Evolutionary conservation across 1,284 basidiomycete species (phyloP), one percentile per base, ranked within the genome.

Genomic region (Leccinum pachyderme): DNA sequence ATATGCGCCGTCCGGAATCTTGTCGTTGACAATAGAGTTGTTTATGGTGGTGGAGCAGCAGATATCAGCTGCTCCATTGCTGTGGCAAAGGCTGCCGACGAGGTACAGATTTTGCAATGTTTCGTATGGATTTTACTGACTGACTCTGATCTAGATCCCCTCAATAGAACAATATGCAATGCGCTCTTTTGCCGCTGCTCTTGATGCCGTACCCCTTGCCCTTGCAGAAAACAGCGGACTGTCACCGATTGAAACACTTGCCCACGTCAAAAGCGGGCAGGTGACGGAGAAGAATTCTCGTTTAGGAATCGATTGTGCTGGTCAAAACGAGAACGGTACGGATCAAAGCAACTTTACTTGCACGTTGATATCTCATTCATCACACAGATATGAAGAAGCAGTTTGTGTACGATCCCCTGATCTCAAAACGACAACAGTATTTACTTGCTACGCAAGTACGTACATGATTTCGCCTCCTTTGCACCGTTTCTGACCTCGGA

Each of bases 141-240:
- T 29, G 54, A 48, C 27, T 31, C 28, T 48, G 18, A 28, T 27
- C 8, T 59, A 93, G 89, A 98, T 97, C 65, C 89, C 96, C 2
- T 84, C 93, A 8, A 96, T 99, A 66, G 96, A 99, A 75, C 96
- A 99, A 79, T 99, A 99, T 70, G 96, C 96, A 1, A 98, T 99
- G 95, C 90, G 96, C 45, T 95, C 96, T 15, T 99, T 98, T 70
- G 84, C 96, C 1, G 91, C 91, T 29, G 96, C 96, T 9, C 78
- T 99, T 7, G 96, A 99, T 67, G 83, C 95, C 9, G 78, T 98
- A 51, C 97, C 97, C 7, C 83, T 98, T 15, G 96, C 97, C 2
- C 80, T 99, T 9, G 96, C 97, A 5, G 97, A 99, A 74, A 99
- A 99, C 80, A 96, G 93, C 61, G 96, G 96, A 51, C 76, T 98